These are phyloP conservation scores for Diaporthe longicolla DNA, from an alignment of 2,329 filamentous ascomycete genomes.

Conservation along the genomic window DNA sequence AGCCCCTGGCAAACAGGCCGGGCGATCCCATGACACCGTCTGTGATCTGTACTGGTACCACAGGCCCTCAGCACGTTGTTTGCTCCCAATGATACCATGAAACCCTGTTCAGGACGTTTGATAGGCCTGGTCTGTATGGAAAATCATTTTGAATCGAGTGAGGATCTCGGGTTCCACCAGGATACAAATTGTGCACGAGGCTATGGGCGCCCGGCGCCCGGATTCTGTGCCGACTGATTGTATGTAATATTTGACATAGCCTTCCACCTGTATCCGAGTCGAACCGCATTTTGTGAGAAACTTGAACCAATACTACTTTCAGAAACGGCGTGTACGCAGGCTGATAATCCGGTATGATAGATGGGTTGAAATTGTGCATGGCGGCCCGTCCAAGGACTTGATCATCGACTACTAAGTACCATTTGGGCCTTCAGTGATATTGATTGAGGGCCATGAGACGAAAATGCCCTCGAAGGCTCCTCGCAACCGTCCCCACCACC, in stretches of 20 bases:
- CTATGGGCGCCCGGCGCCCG: not conserved
- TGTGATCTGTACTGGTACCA: constrained; percentile 15
- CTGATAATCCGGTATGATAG: no score
- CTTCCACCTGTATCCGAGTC: not conserved
- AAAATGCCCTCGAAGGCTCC: not conserved
- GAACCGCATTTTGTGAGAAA: not conserved
- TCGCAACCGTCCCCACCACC: not conserved
- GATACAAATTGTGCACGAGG: not conserved
- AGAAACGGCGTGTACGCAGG: not conserved
- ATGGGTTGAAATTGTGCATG: not conserved
- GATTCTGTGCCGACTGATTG: not conserved
- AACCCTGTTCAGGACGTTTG: not conserved
- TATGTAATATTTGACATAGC: not conserved
- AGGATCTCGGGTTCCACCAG: not conserved
- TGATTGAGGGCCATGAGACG: no score
- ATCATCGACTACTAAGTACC: not conserved
- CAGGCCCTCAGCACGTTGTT: constrained; percentile 27
- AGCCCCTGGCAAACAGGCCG: constrained; percentile 29
- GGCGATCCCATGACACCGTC: constrained; percentile 10
- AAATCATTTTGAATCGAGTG: constrained; percentile 2
- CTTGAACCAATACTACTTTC: not conserved
- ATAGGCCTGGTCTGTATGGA: constrained; percentile 2
- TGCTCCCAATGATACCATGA: constrained; percentile 31
- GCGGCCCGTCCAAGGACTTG: not conserved
- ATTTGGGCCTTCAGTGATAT: not conserved